phyloP scores from a whole-genome alignment of 2,329 filamentous ascomycete genomes.

The Colletotrichum sp. region DNA sequence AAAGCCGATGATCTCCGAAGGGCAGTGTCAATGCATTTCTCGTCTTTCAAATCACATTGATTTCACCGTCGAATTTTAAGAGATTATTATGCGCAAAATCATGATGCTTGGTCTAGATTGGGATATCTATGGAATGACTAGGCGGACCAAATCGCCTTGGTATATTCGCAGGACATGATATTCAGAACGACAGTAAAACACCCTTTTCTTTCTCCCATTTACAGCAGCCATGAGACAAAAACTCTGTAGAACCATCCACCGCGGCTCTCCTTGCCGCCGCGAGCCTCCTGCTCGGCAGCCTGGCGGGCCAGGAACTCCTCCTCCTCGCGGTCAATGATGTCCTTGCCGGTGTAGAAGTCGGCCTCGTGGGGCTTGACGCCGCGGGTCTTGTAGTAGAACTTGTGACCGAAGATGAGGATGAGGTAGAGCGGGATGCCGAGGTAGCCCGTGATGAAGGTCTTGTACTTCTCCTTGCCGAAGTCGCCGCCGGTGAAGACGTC shows the following conservation, averaged over 20 bases:
- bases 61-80: background rate
- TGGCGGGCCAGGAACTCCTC: conserved; percentile 68
- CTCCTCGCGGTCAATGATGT: conserved; percentile 75
- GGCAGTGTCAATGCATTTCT: background rate
- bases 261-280: conserved; percentile 26
- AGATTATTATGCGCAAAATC: background rate
- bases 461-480: conserved; percentile 55
- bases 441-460: conserved; percentile 80
- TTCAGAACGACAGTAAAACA: background rate
- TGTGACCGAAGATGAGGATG: conserved; percentile 72
- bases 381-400: conserved; percentile 59
- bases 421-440: conserved; percentile 79
- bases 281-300: conserved; percentile 35
- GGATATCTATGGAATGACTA: conserved; percentile 7
- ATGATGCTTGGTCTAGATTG: conserved; percentile 13
- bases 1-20: conserved; percentile 3
- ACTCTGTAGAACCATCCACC: conserved; percentile 31
- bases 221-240: conserved; percentile 27
- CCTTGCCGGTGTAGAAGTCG: conserved; percentile 77
- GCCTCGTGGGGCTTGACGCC: conserved; percentile 62
- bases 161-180: conserved; percentile 21
- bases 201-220: background rate
- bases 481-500: conserved; percentile 67
- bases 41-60: background rate
- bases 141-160: conserved; percentile 19